Evolutionary conservation across 768 basidiomycete genomes (phyloP).

Genomic region (Lactarius vividus): DNA sequence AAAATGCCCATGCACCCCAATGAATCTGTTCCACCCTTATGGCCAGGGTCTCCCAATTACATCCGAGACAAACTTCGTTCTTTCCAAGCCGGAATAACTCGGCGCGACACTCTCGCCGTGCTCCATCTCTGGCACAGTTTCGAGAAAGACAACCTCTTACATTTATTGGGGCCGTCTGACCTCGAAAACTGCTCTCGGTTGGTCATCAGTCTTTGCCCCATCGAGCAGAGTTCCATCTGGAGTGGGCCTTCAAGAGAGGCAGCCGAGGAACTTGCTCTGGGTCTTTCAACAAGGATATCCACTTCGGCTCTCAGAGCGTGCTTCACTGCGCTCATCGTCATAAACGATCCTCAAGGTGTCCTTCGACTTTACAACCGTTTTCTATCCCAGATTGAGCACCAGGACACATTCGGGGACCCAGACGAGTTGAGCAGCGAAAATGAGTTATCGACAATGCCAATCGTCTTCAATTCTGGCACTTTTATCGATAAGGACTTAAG

Average conservation of each 20-base stretch:
- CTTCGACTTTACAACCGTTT: constrained; percentile 39
- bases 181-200: constrained; percentile 41
- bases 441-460: constrained; percentile 5
- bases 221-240: constrained; percentile 12
- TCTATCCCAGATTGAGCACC: constrained; percentile 13
- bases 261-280: constrained; percentile 32
- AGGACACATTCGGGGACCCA: constrained; percentile 3
- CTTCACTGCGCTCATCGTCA: constrained; percentile 46
- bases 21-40: not conserved
- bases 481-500: constrained; percentile 37
- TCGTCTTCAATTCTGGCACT: not conserved
- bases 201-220: constrained; percentile 35
- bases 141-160: constrained; percentile 42
- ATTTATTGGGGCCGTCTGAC: constrained; percentile 45
- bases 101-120: constrained; percentile 35
- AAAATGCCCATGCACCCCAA: not conserved
- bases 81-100: constrained; percentile 34
- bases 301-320: constrained; percentile 49
- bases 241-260: constrained; percentile 27
- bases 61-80: constrained; percentile 39
- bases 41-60: constrained; percentile 11
- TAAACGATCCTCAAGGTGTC: constrained; percentile 41
- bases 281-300: constrained; percentile 44
- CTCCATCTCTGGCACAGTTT: constrained; percentile 44
- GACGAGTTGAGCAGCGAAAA: not conserved